Conservation (phyloP, 331 rosid species). For the Phaseolus coccineus region DNA sequence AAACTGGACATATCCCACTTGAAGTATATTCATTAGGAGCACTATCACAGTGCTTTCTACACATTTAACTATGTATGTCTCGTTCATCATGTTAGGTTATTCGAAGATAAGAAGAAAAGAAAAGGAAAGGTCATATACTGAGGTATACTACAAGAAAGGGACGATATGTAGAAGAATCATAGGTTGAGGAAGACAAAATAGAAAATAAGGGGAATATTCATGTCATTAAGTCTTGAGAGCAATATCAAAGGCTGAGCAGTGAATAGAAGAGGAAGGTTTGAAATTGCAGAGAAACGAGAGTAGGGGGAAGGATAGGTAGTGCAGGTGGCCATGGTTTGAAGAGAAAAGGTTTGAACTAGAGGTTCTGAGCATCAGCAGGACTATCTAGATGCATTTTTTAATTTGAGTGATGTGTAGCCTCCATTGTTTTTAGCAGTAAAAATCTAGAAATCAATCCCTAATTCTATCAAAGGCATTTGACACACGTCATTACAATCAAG, state of each 20-base stretch:
- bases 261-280: not conserved
- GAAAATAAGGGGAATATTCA: constrained; percentile 8
- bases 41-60: not conserved
- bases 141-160: constrained; percentile 14
- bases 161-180: not conserved
- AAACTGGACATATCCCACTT: not conserved
- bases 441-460: not conserved
- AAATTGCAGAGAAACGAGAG: too few relatives aligned
- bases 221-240: not conserved
- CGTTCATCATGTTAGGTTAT: constrained; percentile 20
- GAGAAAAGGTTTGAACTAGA: not conserved
- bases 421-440: not conserved
- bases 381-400: not conserved
- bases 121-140: not conserved
- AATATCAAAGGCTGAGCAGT: not conserved
- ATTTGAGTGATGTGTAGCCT: constrained; percentile 2
- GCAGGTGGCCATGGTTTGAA: constrained; percentile 14
- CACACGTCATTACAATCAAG: not conserved
- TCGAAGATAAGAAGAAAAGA: not conserved
- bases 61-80: not conserved
- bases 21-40: not conserved
- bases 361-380: constrained; percentile 1
- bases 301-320: not conserved
- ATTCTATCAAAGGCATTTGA: not conserved
- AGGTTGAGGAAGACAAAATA: not conserved